phyloP scores from a whole-genome alignment of 2,329 filamentous ascomycete species.

The Pestalotiopsis fici region DNA sequence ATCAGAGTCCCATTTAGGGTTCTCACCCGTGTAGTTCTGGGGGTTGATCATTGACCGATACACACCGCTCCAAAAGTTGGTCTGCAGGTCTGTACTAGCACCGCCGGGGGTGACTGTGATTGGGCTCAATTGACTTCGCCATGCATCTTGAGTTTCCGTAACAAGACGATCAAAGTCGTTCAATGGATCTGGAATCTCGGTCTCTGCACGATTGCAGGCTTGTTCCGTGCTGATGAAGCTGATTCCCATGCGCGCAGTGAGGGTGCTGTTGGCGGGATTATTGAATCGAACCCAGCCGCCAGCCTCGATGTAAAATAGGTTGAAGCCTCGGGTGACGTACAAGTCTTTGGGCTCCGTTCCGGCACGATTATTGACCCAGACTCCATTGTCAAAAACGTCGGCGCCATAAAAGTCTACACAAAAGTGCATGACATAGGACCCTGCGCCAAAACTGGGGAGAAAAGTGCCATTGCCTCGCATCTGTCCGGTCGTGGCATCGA shows the following conservation, averaged over 20 bases:
- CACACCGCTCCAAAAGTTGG: conserved; percentile 62
- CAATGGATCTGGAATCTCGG: conserved; percentile 60
- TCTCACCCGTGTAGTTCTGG: conserved; percentile 68
- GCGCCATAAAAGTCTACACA: conserved; percentile 33
- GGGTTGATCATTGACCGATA: conserved; percentile 65
- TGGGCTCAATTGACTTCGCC: conserved; percentile 57
- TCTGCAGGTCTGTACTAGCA: conserved; percentile 53
- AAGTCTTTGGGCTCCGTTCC: conserved; percentile 38
- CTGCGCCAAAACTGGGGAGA: conserved; percentile 61
- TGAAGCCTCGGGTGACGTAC: conserved; percentile 40
- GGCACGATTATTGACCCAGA: conserved; percentile 33
- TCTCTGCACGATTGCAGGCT: conserved; percentile 63
- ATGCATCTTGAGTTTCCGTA: conserved; percentile 49
- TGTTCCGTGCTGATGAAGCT: conserved; percentile 64
- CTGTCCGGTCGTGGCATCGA: conserved; percentile 51
- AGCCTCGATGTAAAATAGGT: conserved; percentile 40
- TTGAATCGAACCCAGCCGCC: conserved; percentile 61
- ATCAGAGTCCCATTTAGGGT: conserved; percentile 60
- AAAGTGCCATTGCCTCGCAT: conserved; percentile 61
- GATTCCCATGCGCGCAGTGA: conserved; percentile 62
- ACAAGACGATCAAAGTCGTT: conserved; percentile 58
- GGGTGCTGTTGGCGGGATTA: conserved; percentile 39
- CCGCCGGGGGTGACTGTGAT: conserved; percentile 50
- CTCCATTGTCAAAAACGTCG: conserved; percentile 8
- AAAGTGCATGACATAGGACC: conserved; percentile 58